Evolutionary conservation across 345 rosid genomes (phyloP), one percentile per base, ranked within the genome.

Genomic region (Hypericum perforatum): DNA sequence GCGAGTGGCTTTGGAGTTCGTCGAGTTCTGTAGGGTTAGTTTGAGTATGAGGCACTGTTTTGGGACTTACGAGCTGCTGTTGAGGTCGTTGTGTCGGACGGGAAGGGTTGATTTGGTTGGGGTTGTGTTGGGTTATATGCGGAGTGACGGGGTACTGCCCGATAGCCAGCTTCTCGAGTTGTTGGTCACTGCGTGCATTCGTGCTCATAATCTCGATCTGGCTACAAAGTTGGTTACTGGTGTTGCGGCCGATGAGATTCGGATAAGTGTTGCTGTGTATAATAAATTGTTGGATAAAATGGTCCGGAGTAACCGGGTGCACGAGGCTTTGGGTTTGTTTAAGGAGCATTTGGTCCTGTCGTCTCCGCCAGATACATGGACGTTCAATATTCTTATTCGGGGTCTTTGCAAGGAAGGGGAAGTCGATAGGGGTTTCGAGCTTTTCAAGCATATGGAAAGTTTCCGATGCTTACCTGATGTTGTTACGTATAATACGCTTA

Each of bases 401-500:
- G 96, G 95, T 65, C 76, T 87, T 46, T 82, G 92, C 63, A 55
- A 70, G 12, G 14, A 64, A 37, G 76, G 78, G 37, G 79, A 70
- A 57, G 75, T 74, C 0, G 79, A 78, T 42, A 56, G 62, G 61
- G 89, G 79, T 5, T 60, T 77, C 32, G 78, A 76, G 66, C 63
- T 84, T 60, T 78, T 78, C 54, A 43, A 63, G 53, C 70, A 68
- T 13, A 87, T 87, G 87, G 54, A 49, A n/a, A 68, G 52, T 66
- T 79, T 78, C 63, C 79, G 75, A 45, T 79, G 85, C 67, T 65
- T 67, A 6, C 95, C 96, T 9, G 89, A 87, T 58, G 57, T 69
- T 37, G 70, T 84, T 54, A 79, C 96, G 0, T 91, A 82, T 59
- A 87, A 87, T 53, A 84, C 88, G 32, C 75, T 91, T 50, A 86